Evolutionary conservation across 2,329 filamentous ascomycete genomes (phyloP), one percentile per base, ranked within the genome.

Genomic region (Penicillium thymicola): DNA sequence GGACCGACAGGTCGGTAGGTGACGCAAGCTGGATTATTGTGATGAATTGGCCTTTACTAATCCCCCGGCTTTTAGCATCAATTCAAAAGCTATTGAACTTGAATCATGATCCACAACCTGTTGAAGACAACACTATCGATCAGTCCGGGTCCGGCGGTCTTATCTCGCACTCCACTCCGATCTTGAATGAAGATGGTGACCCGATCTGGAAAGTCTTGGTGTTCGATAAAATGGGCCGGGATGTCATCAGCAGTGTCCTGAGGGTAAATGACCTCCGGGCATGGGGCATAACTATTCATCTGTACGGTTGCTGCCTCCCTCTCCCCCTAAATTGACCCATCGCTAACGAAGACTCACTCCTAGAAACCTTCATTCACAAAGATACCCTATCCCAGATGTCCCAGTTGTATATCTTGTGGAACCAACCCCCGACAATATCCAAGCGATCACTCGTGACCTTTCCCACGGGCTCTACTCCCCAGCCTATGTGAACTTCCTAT

Each of bases 161-260:
- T 10, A 78, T 88, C 54, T 82, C 87, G 53, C 84, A 88, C 23
- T 83, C 87, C 37, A 87, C 87, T n/a, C 88, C 90, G 16, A 89
- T 97, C 51, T 79, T 96, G 59, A 92, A 92, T 65, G 83, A 90
- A 45, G 88, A 95, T 66, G 92, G 92, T 61, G 90, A 96, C 68
- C 92, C 93, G 0, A 92, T 97, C 78, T 97, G 93, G 93, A 97
- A 97, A 75, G 90, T 97, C 7, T 80, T 99, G 51, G 91, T 99
- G 10, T 97, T 99, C 71, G 95, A 99, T 75, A 89, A 93, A 65
- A 77, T 88, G 66, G 94, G 93, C 46, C 84, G 92, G 72, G 92
- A 97, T 83, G 90, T 99, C 57, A 97, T 99, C 69, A 97, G 92
- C 78, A 97, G 92, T 69, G 92, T 99, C 2, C 81, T 99, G 62